Evolutionary conservation across 2,329 filamentous ascomycete species (phyloP).

Genomic region (Pyrenophora tritici-repentis): DNA sequence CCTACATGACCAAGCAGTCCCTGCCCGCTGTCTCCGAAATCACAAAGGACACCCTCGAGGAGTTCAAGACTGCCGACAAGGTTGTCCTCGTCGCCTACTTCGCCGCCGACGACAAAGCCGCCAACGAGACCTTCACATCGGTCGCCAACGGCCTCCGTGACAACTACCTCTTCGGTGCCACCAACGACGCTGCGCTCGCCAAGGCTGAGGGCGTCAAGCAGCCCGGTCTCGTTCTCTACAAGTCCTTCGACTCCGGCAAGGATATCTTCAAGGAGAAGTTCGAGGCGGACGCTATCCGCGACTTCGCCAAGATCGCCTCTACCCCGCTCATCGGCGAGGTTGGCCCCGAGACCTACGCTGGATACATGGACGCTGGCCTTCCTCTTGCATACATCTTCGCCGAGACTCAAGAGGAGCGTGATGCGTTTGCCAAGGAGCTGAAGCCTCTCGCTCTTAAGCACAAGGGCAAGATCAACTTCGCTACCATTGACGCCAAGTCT

Average conservation of each 20-base stretch:
- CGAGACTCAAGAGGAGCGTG: constrained; percentile 87
- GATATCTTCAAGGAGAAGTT: constrained; percentile 80
- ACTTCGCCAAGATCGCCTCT: constrained; percentile 81
- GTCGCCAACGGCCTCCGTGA: constrained; percentile 80
- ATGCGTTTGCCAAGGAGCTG: constrained; percentile 73
- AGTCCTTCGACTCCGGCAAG: constrained; percentile 97
- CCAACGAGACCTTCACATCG: constrained; percentile 82
- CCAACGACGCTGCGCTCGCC: constrained; percentile 80
- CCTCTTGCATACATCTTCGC: constrained; percentile 98
- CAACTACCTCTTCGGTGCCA: constrained; percentile 88
- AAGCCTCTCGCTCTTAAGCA: constrained; percentile 88
- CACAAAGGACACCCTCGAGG: constrained; percentile 79
- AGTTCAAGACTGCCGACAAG: constrained; percentile 98
- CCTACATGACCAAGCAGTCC: constrained; percentile 98
- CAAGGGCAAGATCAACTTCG: constrained; percentile 96
- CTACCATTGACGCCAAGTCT: constrained; percentile 91
- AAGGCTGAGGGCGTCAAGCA: constrained; percentile 88
- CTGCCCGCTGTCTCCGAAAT: constrained; percentile 88
- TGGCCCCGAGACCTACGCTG: constrained; percentile 92
- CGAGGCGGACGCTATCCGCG: constrained; percentile 76
- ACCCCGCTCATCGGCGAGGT: constrained; percentile 94
- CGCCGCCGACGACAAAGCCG: constrained; percentile 76
- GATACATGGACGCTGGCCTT: constrained; percentile 90
- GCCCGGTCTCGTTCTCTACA: constrained; percentile 91
- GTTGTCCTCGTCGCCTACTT: constrained; percentile 93